These are phyloP conservation scores for Pseudogymnoascus sp. DNA, from an alignment of 2,329 filamentous ascomycete genomes.

Conservation along the genomic window DNA sequence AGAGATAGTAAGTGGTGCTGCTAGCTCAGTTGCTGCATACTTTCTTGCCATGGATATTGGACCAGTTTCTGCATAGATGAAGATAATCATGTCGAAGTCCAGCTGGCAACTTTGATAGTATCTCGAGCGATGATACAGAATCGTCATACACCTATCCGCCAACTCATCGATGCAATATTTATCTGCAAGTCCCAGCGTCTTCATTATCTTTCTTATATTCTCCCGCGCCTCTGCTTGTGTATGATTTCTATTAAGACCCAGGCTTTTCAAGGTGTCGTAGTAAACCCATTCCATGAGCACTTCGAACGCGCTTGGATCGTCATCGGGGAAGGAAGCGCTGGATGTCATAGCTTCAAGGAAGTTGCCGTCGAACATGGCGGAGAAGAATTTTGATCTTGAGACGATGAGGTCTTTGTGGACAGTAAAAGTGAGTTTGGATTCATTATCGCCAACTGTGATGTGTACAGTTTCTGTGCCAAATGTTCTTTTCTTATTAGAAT, in stretches of 20 bases:
- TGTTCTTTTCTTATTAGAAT: background rate
- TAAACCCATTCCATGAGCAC: conserved; percentile 18
- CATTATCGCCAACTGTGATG: background rate
- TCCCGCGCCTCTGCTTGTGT: background rate
- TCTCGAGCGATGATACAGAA: background rate
- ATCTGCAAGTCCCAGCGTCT: background rate
- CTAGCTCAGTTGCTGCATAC: background rate
- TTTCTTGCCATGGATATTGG: background rate
- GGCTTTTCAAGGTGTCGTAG: background rate
- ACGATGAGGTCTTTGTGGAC: conserved; percentile 16
- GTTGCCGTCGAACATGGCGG: conserved; percentile 16
- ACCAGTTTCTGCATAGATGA: background rate
- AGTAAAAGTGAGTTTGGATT: background rate
- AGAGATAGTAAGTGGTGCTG: background rate
- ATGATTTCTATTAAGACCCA: background rate
- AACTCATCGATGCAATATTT: background rate
- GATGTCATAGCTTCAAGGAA: conserved; percentile 14
- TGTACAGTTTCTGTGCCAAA: background rate
- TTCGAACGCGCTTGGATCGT: conserved; percentile 13
- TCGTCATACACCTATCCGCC: background rate
- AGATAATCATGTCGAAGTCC: background rate
- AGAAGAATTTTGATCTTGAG: conserved; percentile 15
- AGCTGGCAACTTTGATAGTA: background rate
- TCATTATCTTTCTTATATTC: background rate
- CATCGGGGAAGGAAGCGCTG: conserved; percentile 14